These are phyloP conservation scores for Peronospora belbahrii DNA, from an alignment of 352 stramenopile genomes.

Conservation along the genomic window DNA sequence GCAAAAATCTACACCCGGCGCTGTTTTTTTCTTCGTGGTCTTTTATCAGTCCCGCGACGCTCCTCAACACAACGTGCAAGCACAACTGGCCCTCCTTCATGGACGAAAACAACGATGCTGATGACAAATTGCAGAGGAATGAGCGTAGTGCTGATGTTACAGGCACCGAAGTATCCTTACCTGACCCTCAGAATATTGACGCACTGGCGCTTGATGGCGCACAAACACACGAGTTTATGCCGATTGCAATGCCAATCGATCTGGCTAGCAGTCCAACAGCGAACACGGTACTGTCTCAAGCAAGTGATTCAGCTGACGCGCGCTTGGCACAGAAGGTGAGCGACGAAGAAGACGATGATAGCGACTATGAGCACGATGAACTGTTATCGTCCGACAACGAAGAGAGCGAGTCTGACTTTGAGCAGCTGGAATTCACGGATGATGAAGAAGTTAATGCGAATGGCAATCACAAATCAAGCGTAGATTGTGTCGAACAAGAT, in stretches of 20 bases:
- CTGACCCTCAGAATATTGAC: neutral
- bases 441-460: conserved; percentile 35
- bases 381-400: conserved; percentile 64
- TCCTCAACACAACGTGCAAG: conserved; percentile 64
- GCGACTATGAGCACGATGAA: conserved; percentile 80
- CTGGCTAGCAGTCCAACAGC: neutral
- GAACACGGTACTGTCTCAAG: conserved; percentile 5
- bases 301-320: conserved; percentile 4
- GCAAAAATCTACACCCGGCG: conserved; percentile 68
- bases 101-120: conserved; percentile 31
- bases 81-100: conserved; percentile 82
- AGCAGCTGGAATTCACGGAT: conserved; percentile 67
- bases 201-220: neutral
- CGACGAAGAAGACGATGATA: conserved; percentile 60
- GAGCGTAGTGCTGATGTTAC: neutral
- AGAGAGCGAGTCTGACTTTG: conserved; percentile 70
- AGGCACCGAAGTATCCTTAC: neutral
- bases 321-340: conserved; percentile 16
- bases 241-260: conserved; percentile 17
- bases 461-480: conserved; percentile 18
- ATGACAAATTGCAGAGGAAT: conserved; percentile 16
- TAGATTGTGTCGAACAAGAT: conserved; percentile 13
- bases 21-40: conserved; percentile 85
- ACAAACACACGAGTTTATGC: conserved; percentile 11
- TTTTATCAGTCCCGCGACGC: conserved; percentile 48